Conservation (phyloP, 2,329 filamentous ascomycete species). For the Colletotrichum horii region DNA sequence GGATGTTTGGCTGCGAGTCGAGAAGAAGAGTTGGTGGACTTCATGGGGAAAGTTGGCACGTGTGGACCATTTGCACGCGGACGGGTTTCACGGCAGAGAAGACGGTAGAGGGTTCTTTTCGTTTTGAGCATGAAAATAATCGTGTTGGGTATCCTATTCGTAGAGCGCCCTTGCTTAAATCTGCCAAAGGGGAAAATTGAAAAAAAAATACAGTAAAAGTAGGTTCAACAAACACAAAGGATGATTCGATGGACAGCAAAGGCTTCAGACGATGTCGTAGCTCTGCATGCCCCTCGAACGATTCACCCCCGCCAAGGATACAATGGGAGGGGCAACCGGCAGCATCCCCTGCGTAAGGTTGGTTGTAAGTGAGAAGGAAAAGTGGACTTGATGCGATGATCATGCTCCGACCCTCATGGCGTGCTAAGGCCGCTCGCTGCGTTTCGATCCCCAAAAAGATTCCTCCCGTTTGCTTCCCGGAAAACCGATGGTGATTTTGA, state of each 20-base stretch:
- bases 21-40: slow-evolving; percentile 11
- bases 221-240: neutral
- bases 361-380: neutral
- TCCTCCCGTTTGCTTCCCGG: neutral
- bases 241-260: neutral
- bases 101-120: neutral
- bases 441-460: neutral
- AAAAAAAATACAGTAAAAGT: neutral
- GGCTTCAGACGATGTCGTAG: neutral
- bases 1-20: neutral
- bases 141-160: slow-evolving; percentile 14
- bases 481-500: neutral
- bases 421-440: neutral
- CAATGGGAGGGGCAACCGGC: neutral
- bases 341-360: neutral
- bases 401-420: slow-evolving; percentile 2
- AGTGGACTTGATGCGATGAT: slow-evolving; percentile 4
- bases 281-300: neutral
- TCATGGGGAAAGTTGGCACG: neutral
- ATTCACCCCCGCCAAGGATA: slow-evolving; percentile 3
- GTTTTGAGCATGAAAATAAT: neutral
- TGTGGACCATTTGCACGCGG: neutral
- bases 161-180: neutral
- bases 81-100: neutral
- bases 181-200: neutral